Evolutionary conservation across 2,329 filamentous ascomycete genomes (phyloP), one percentile per base, ranked within the genome.

Genomic region (Cytospora mali): DNA sequence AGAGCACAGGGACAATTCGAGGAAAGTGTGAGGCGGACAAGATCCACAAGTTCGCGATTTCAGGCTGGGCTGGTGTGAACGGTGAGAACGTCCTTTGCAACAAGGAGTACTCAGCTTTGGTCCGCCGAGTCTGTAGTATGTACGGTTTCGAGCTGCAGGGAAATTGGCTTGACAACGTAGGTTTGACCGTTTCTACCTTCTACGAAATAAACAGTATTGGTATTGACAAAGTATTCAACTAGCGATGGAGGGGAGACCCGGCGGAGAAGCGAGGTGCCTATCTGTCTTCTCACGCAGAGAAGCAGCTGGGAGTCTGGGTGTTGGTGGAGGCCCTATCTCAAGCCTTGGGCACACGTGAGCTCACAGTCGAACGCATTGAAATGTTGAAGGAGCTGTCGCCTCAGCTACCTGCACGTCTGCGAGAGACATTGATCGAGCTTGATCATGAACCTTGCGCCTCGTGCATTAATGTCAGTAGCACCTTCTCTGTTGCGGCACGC

Each of bases 201-300:
- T 3, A 11, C 1, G 1, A 0, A 0, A 2, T 21, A 18, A 3
- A 5, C 10, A 29, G 9, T 3, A 16, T 2, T 9, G 2, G 0
- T 23, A 13, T 27, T 60, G 3, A 60, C 33, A 9, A n/a, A 0
- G n/a, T 4, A 3, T 46, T 23, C 9, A 1, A 14, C 9, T 4
- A 60, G 57, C 4, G 2, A 1, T 62, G 52, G n/a, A 18, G 6
- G 0, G 54, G 48, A 1, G 25, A 1, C 1, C 28, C 35, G 16
- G 4, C 21, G 13, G 35, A 54, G 6, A 31, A 54, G 13, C 27
- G 6, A 11, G 60, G 60, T 1, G 35, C 28, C 1, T 62, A 10
- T 16, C 1, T 28, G 7, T 25, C 55, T 1, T 62, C 33, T 13
- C 60, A 62, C 3, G 10, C 54, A 1, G 60, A 62, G 33, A 62